phyloP scores from a whole-genome alignment of 805 yeast species.

The Lipomyces kockii region DNA sequence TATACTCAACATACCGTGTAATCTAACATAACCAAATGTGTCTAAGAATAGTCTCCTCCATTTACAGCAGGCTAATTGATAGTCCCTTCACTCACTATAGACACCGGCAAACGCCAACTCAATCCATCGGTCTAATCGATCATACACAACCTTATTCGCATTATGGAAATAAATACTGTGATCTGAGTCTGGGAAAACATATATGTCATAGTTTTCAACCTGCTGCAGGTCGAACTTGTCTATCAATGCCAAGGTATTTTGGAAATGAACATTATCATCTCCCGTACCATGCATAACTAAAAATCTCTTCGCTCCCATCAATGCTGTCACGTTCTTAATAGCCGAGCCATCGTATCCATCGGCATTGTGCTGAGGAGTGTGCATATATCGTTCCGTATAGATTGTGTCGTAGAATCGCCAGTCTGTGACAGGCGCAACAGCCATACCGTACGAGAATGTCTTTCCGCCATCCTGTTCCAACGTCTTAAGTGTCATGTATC shows the following conservation, averaged over 20 bases:
- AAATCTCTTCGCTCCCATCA: conserved; percentile 67
- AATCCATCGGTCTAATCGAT: conserved; percentile 69
- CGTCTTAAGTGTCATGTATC: conserved; percentile 87
- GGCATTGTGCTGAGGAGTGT: conserved; percentile 69
- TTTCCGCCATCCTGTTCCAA: conserved; percentile 78
- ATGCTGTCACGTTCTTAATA: conserved; percentile 59
- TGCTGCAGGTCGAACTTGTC: conserved; percentile 73
- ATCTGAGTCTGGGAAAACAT: conserved; percentile 90
- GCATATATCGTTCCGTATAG: conserved; percentile 95
- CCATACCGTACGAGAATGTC: conserved; percentile 83
- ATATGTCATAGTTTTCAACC: conserved; percentile 89
- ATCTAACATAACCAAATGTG: too few relatives aligned
- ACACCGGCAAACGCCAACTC: conserved; percentile 28
- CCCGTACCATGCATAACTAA: conserved; percentile 95
- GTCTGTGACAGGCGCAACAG: conserved; percentile 97
- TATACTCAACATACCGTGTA: background rate
- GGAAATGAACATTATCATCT: conserved; percentile 96
- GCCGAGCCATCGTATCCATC: conserved; percentile 63
- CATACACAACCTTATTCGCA: conserved; percentile 74
- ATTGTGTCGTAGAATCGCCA: conserved; percentile 92
- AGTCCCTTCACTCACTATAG: conserved; percentile 8
- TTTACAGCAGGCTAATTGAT: background rate
- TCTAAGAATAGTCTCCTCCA: background rate
- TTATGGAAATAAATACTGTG: conserved; percentile 82
- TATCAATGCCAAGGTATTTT: conserved; percentile 76